Evolutionary conservation across 352 stramenopile species (phyloP), one percentile per base, ranked within the genome.

Genomic region (Phytopythium ostracodes): DNA sequence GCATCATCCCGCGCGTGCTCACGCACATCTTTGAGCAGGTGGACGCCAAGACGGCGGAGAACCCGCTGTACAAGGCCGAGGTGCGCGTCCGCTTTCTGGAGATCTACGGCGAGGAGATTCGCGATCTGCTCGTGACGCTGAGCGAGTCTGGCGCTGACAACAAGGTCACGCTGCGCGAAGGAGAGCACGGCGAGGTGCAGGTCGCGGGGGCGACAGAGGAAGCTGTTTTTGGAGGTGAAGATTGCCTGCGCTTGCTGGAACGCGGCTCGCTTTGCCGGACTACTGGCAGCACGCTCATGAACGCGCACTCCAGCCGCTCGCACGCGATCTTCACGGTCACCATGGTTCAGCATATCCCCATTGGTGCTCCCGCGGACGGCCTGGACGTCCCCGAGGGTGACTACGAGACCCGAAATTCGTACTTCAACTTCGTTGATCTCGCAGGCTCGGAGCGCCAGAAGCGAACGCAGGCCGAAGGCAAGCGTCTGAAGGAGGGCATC

Each of bases 401-500:
- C 50, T 94, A 72, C 46, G 85, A 96, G 60, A 88, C 87, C 44
- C 88, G 87, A 57, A 83, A 58, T 31, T 93, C 83, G 42, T 96
- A 94, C 67, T 94, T 98, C 61, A 96, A 96, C 59, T 96, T 98
- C 59, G 91, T 97, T 33, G 91, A 98, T 81, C 72, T 98, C 20
- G 91, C 91, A 0, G 91, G 91, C 35, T 97, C 89, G 0, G 94
- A 98, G 67, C 89, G 92, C 31, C 84, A 98, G 66, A 99, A 99
- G 65, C 96, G 96, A 47, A 99, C 96, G 22, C 90, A 96, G 61
- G 92, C 95, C 0, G 81, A 97, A 55, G 94, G 84, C 29, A 91
- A 93, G 66, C 81, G 96, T 1, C 72, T 98, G 58, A 97, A 92
- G 62, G 96, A 99, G 83, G 96, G 94, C 35, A 98, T 99, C 49